Conservation (phyloP, 805 yeast genomes). For the Cyberlindnera mycetangii region DNA sequence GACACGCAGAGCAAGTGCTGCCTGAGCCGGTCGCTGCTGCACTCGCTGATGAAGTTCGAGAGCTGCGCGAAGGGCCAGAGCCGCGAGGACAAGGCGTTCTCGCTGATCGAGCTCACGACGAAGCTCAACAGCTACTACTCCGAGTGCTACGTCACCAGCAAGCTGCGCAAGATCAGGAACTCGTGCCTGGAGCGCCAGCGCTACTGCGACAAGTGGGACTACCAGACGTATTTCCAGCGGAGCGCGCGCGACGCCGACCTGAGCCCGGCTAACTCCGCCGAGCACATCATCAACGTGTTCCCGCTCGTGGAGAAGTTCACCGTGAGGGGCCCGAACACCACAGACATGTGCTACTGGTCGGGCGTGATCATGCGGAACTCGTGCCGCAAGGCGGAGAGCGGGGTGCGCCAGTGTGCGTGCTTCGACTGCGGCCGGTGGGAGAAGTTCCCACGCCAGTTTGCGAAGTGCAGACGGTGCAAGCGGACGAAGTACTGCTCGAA, state of each 20-base stretch:
- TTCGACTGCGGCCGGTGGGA: constrained; percentile 96
- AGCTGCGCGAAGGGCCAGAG: constrained; percentile 12
- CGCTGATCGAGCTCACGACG: constrained; percentile 15
- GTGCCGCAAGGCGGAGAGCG: constrained; percentile 85
- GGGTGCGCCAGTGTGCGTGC: constrained; percentile 92
- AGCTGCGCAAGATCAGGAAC: constrained; percentile 9
- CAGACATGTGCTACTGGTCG: constrained; percentile 93
- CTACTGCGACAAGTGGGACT: constrained; percentile 42
- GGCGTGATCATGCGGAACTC: constrained; percentile 97
- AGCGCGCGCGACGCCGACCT: constrained; percentile 22
- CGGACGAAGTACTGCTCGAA: constrained; percentile 93
- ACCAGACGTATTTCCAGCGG: constrained; percentile 36
- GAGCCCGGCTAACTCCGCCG: background rate
- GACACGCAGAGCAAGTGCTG: constrained; percentile 8
- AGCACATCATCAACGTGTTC: constrained; percentile 55
- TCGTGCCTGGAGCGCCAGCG: constrained; percentile 4
- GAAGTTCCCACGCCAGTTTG: constrained; percentile 82
- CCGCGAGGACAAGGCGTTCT: constrained; percentile 17
- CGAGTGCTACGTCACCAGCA: constrained; percentile 5
- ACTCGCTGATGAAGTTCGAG: constrained; percentile 24
- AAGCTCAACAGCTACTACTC: constrained; percentile 23
- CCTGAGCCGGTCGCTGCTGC: constrained; percentile 20
- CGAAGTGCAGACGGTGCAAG: constrained; percentile 91
- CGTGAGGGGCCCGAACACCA: constrained; percentile 54
- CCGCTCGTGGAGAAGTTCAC: constrained; percentile 93